phyloP scores from a whole-genome alignment of 2,329 filamentous ascomycete species.

The Scopulariopsis brevicaulis region DNA sequence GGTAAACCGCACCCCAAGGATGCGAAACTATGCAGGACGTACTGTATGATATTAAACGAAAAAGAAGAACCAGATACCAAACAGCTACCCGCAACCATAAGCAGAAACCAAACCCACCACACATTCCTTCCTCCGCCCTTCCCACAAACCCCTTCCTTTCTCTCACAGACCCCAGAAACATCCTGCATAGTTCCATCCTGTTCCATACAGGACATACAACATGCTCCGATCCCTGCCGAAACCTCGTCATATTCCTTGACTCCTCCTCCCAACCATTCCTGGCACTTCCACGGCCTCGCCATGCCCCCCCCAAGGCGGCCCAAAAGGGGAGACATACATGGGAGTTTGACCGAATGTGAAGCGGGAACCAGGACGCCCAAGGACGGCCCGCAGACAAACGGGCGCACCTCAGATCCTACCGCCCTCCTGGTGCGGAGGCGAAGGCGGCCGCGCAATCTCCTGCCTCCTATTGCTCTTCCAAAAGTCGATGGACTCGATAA shows the following conservation, averaged over 20 bases:
- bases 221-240: too few relatives aligned
- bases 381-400: not conserved
- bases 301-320: too few relatives aligned
- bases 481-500: slow-evolving; percentile 92
- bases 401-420: not conserved
- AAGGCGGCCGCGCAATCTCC: slow-evolving; percentile 14
- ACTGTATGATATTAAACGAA: not conserved
- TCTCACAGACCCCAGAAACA: not conserved
- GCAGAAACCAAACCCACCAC: not conserved
- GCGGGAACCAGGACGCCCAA: too few relatives aligned
- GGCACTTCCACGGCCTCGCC: too few relatives aligned
- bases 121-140: not conserved
- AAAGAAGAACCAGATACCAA: not conserved
- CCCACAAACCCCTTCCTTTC: not conserved
- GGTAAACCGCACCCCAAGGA: not conserved
- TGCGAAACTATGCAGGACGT: not conserved
- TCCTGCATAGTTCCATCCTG: not conserved
- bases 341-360: too few relatives aligned
- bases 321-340: too few relatives aligned
- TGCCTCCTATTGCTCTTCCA: slow-evolving; percentile 58
- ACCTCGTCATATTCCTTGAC: too few relatives aligned
- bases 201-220: too few relatives aligned
- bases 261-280: too few relatives aligned
- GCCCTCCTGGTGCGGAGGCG: not conserved
- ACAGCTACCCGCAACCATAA: not conserved